A percentile compares a stretch with the other conserved stretches of the same genome.
These are phyloP conservation scores for Penicillium angulare DNA, from an alignment of 495 filamentous ascomycete genomes.

Conservation along the genomic window DNA sequence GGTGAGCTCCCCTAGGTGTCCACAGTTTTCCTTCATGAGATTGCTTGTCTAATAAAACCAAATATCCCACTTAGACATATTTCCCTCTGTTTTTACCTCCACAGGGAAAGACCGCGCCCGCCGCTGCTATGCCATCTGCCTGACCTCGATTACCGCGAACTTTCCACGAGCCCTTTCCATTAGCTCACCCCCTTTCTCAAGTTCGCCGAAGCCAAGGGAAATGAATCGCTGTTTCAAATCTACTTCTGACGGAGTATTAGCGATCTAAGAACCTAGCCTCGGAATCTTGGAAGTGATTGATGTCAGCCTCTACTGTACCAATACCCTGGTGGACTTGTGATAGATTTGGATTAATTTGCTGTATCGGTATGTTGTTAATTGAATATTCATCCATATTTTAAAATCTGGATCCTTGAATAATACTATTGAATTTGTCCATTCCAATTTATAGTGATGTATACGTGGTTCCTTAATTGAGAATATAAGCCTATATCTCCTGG, in stretches of 20 bases:
- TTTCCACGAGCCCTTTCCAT: slow-evolving; percentile 3
- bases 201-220: too few relatives aligned
- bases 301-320: slow-evolving; percentile 12
- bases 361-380: slow-evolving; percentile 6
- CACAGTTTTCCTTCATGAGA: not conserved
- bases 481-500: too few relatives aligned
- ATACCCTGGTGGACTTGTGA: slow-evolving; percentile 10
- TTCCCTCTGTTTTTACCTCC: slow-evolving; percentile 80
- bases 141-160: slow-evolving; percentile 20
- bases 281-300: not conserved
- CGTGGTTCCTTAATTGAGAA: too few relatives aligned
- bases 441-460: too few relatives aligned
- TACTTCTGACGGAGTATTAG: too few relatives aligned
- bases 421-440: too few relatives aligned
- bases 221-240: too few relatives aligned
- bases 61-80: slow-evolving; percentile 60
- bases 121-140: slow-evolving; percentile 45
- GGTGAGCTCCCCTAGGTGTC: slow-evolving; percentile 40
- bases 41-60: slow-evolving; percentile 14
- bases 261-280: too few relatives aligned
- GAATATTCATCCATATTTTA: not conserved
- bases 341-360: too few relatives aligned
- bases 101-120: slow-evolving; percentile 33
- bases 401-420: too few relatives aligned
- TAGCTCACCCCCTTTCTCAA: not conserved